Evolutionary conservation across 2,329 filamentous ascomycete genomes (phyloP).

Genomic region (Ceratocystiopsis sp.): DNA sequence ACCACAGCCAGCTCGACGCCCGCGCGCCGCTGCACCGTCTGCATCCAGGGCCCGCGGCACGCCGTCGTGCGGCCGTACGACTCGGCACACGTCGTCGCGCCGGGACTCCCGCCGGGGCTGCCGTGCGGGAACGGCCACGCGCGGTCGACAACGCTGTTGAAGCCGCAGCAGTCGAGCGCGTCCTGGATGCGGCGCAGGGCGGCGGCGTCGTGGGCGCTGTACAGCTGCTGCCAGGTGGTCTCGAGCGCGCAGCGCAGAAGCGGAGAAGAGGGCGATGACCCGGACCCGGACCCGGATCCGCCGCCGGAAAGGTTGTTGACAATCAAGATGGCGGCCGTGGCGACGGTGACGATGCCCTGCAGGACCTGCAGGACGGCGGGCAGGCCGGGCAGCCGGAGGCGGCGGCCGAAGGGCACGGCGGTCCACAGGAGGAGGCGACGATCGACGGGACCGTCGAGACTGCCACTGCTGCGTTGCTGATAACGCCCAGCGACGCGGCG

Average conservation of each 20-base stretch:
- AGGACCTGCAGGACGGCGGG: constrained; percentile 1
- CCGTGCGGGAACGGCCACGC: constrained; percentile 40
- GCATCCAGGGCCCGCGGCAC: constrained; percentile 40
- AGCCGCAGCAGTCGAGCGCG: constrained; percentile 47
- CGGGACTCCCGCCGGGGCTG: constrained; percentile 8
- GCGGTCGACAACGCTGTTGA: constrained; percentile 38
- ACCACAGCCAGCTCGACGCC: constrained; percentile 38
- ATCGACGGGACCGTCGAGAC: background rate
- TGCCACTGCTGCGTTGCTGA: background rate
- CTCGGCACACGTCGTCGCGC: constrained; percentile 21
- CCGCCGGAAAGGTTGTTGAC: no score
- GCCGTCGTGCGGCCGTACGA: constrained; percentile 25
- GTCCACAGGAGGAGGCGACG: background rate
- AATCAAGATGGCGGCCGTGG: constrained; percentile 27
- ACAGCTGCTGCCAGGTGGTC: constrained; percentile 38
- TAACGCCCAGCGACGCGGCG: background rate
- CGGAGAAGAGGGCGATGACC: no score
- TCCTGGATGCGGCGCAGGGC: constrained; percentile 47
- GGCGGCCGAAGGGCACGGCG: background rate
- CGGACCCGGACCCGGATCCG: no score
- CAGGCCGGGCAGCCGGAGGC: background rate
- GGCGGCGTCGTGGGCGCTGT: constrained; percentile 27
- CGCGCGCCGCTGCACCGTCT: constrained; percentile 32
- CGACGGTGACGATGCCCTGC: constrained; percentile 18
- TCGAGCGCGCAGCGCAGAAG: constrained; percentile 35